A percentile compares a stretch with the other conserved stretches of the same genome.
Conservation (phyloP, 2,329 filamentous ascomycete species). For the Leptographium wingfieldii region DNA sequence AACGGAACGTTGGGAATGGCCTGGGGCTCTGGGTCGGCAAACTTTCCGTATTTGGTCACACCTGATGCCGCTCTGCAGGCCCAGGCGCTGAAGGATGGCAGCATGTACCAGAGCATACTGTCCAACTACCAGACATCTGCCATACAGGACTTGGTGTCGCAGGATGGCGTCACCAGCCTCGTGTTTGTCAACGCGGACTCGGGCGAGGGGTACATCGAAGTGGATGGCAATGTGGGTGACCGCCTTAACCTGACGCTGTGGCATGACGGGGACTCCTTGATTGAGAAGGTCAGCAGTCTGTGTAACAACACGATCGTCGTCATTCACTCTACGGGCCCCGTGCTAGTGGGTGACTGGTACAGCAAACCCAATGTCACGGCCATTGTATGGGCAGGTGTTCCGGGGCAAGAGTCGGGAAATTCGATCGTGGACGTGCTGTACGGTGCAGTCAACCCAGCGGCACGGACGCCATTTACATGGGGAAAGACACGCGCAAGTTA, state of each 20-base stretch:
- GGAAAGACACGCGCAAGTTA: constrained; percentile 56
- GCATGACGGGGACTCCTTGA: constrained; percentile 66
- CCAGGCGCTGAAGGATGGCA: constrained; percentile 46
- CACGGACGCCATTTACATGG: constrained; percentile 70
- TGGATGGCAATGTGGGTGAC: constrained; percentile 78
- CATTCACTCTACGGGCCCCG: constrained; percentile 73
- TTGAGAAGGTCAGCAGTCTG: constrained; percentile 63
- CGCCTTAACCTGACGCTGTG: constrained; percentile 88
- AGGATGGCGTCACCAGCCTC: constrained; percentile 57
- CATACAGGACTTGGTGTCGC: constrained; percentile 45
- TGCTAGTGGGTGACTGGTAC: constrained; percentile 64
- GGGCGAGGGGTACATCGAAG: constrained; percentile 74
- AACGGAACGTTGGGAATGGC: constrained; percentile 57
- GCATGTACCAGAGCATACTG: constrained; percentile 52
- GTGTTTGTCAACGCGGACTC: constrained; percentile 84
- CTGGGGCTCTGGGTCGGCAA: constrained; percentile 65
- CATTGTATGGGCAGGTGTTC: constrained; percentile 69
- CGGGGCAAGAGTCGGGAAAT: constrained; percentile 73
- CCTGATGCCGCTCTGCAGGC: constrained; percentile 58
- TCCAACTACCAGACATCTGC: constrained; percentile 51
- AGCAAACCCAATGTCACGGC: constrained; percentile 69
- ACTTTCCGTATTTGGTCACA: constrained; percentile 65
- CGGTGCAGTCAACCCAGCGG: constrained; percentile 64
- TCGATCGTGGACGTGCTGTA: constrained; percentile 70
- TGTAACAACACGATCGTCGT: constrained; percentile 88